Conservation (phyloP, 192 early-diverging fungal genomes). For the Backusella psychrophila region DNA sequence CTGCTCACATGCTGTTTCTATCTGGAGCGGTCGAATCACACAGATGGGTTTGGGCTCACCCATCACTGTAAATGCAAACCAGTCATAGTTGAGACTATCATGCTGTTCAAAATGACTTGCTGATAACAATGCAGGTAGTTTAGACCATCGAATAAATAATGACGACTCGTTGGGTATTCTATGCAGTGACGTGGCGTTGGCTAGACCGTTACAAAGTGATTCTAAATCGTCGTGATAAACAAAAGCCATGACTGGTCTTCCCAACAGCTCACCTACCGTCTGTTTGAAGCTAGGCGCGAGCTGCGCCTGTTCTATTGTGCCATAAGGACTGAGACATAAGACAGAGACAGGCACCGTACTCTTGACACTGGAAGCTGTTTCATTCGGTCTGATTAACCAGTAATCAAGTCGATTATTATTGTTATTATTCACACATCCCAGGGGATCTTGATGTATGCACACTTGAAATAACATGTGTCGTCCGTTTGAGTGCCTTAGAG, state of each 20-base stretch:
- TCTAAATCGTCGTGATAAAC: slow-evolving; percentile 12
- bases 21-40: neutral
- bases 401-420: slow-evolving; percentile 8
- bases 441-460: slow-evolving; percentile 18
- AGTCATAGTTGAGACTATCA: slow-evolving; percentile 13
- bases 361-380: neutral
- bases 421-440: neutral
- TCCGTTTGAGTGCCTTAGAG: neutral
- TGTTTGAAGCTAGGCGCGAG: slow-evolving; percentile 11
- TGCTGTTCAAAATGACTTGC: neutral
- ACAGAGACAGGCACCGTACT: neutral
- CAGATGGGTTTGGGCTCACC: neutral
- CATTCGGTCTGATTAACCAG: slow-evolving; percentile 8
- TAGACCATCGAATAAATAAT: slow-evolving; percentile 17
- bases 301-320: slow-evolving; percentile 19
- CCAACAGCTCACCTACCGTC: neutral
- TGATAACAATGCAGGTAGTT: neutral
- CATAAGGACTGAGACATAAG: slow-evolving; percentile 18
- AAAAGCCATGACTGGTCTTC: slow-evolving; percentile 13
- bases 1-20: neutral
- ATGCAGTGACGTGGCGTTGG: neutral
- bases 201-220: neutral
- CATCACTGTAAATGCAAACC: slow-evolving; percentile 15
- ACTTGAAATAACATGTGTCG: neutral
- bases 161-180: neutral